These are phyloP conservation scores for Lachnum nothofagi DNA, from an alignment of 2,329 filamentous ascomycete genomes.

Conservation along the genomic window DNA sequence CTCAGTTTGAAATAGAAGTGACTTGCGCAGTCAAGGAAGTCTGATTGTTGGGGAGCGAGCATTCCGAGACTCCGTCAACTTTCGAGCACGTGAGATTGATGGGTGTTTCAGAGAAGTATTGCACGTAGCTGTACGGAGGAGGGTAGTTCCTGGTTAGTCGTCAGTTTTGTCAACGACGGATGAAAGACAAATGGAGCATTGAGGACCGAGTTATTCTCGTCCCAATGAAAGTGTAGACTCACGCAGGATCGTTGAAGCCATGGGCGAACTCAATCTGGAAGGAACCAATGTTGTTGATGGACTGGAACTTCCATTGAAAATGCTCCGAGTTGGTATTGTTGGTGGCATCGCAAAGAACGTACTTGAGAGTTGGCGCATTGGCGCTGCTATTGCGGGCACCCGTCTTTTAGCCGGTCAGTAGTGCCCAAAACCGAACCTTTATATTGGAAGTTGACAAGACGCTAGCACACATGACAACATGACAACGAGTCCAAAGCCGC, in stretches of 20 bases:
- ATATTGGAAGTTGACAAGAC: no score
- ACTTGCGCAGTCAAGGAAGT: not conserved
- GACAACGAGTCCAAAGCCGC: no score
- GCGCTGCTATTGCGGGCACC: slow-evolving; percentile 9
- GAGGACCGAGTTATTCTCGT: no score
- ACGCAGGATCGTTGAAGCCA: slow-evolving; percentile 22
- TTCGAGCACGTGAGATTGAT: slow-evolving; percentile 3
- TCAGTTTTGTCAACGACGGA: slow-evolving; percentile 3
- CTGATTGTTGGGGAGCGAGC: not conserved
- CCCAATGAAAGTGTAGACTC: slow-evolving; percentile 10
- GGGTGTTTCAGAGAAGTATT: slow-evolving; percentile 15
- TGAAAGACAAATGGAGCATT: not conserved
- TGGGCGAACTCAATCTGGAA: slow-evolving; percentile 25
- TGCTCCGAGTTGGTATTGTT: slow-evolving; percentile 8
- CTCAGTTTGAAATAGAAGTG: not conserved
- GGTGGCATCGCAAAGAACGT: slow-evolving; percentile 13
- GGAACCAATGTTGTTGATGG: slow-evolving; percentile 9
- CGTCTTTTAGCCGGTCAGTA: no score
- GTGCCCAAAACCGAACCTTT: no score
- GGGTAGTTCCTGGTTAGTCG: slow-evolving; percentile 15
- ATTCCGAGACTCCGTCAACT: not conserved
- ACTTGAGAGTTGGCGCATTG: slow-evolving; percentile 16
- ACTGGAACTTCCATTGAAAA: slow-evolving; percentile 24
- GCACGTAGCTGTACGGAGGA: slow-evolving; percentile 19
- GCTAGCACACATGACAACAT: no score